A percentile compares a stretch with the other conserved stretches of the same genome.
Evolutionary conservation across 345 rosid genomes (phyloP).

Genomic region (Draba incana): DNA sequence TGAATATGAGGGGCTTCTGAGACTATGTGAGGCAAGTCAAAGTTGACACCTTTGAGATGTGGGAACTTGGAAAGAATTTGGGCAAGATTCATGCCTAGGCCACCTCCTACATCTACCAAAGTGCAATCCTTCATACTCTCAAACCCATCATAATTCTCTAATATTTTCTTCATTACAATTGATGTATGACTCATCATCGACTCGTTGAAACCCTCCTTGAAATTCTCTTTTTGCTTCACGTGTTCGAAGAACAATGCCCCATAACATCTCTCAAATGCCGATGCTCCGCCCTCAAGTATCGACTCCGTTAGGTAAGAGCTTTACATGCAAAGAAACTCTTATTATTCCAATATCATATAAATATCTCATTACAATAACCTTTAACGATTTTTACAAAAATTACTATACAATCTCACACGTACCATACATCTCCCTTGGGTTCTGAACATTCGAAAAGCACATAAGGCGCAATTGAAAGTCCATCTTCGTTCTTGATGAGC

Average conservation of each 20-base stretch:
- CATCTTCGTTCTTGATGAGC: conserved; percentile 24
- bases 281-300: conserved; percentile 26
- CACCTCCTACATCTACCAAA: conserved; percentile 32
- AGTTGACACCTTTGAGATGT: conserved; percentile 17
- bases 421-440: conserved; percentile 3
- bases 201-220: not conserved
- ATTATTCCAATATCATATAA: not conserved
- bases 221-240: not conserved
- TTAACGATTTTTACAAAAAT: no score
- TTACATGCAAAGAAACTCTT: conserved; percentile 8
- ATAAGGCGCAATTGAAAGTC: conserved; percentile 3
- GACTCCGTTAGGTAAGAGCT: conserved; percentile 24
- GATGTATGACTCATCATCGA: conserved; percentile 15
- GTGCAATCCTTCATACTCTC: not conserved
- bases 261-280: not conserved
- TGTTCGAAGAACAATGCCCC: not conserved
- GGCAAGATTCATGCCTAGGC: conserved; percentile 15
- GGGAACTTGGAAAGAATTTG: conserved; percentile 20
- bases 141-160: conserved; percentile 23
- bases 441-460: not conserved
- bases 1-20: conserved; percentile 17
- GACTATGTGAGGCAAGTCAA: conserved; percentile 29
- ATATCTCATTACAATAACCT: no score
- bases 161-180: conserved; percentile 29
- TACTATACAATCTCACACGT: not conserved